Evolutionary conservation across 1,284 basidiomycete species (phyloP).

Genomic region (Leccinum pallidistipes): DNA sequence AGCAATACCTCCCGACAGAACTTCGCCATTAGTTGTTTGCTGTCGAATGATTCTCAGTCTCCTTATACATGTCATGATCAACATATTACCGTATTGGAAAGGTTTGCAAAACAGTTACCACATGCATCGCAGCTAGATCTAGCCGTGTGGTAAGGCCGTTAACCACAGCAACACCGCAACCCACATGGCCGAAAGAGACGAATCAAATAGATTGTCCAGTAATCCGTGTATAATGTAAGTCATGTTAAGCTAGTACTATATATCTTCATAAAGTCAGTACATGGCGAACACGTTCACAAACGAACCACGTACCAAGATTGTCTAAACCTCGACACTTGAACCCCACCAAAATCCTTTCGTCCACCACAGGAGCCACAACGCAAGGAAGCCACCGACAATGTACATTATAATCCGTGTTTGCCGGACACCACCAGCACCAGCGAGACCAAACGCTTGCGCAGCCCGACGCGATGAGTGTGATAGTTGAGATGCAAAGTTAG

Average conservation of each 20-base stretch:
- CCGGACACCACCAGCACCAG: constrained; percentile 61
- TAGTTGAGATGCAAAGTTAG: constrained; percentile 60
- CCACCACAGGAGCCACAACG: constrained; percentile 48
- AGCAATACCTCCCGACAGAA: neutral
- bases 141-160: neutral
- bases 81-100: no score
- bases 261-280: neutral
- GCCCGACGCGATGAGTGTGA: constrained; percentile 65
- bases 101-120: no score
- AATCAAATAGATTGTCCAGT: neutral
- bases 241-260: neutral
- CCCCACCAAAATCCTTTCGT: constrained; percentile 28
- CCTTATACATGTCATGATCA: no score
- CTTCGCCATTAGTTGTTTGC: no score
- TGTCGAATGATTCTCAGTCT: no score
- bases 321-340: constrained; percentile 17
- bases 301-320: constrained; percentile 16
- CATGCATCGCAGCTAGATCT: no score
- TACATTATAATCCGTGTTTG: constrained; percentile 65
- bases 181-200: neutral
- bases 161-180: neutral
- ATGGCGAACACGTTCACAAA: neutral
- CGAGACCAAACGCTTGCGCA: constrained; percentile 64
- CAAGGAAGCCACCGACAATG: constrained; percentile 46
- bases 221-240: neutral